Conservation (phyloP, 2,329 filamentous ascomycete species). For the Fusarium sp. region DNA sequence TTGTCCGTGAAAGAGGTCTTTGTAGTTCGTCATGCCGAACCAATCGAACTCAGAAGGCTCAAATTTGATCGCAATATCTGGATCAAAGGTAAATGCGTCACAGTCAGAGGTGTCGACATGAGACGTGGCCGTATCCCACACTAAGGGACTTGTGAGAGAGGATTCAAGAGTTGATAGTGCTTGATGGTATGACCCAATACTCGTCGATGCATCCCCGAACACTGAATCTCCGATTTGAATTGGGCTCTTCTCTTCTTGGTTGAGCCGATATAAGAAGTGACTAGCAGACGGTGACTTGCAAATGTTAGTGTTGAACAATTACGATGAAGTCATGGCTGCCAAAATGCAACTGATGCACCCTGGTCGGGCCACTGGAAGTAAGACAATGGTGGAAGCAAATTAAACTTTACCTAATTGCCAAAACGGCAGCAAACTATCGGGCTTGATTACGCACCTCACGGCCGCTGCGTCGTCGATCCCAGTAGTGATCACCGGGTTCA, state of each 20-base stretch:
- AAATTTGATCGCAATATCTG: neutral
- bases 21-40: neutral
- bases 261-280: neutral
- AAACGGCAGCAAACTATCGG: neutral
- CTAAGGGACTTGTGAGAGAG: neutral
- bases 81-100: neutral
- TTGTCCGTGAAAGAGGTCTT: neutral
- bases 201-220: neutral
- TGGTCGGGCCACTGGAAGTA: neutral
- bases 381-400: neutral
- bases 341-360: too few species aligned
- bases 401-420: neutral
- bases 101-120: neutral
- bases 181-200: neutral
- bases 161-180: neutral
- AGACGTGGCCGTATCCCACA: neutral
- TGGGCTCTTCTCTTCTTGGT: neutral
- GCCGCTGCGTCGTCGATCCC: neutral
- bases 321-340: neutral
- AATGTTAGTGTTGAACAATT: neutral
- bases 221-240: neutral
- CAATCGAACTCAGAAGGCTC: neutral
- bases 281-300: neutral
- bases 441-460: neutral
- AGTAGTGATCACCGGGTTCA: neutral